Percentiles rank a stretch among this genome's conserved stretches.
Conservation (phyloP, 768 basidiomycete species). For the Tubosaeta brunneosetosa region DNA sequence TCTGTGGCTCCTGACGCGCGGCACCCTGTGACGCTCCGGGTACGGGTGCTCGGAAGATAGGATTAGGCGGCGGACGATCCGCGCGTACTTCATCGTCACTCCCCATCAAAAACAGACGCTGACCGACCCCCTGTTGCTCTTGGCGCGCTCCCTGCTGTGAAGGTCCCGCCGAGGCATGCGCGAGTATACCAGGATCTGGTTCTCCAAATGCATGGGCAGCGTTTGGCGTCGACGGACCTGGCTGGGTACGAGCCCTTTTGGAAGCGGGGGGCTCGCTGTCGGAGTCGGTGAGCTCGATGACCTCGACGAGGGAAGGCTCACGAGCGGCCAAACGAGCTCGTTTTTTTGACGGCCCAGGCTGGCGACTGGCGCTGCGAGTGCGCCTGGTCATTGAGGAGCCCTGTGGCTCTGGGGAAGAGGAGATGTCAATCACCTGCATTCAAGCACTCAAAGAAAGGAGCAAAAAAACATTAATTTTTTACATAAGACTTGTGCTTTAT, state of each 20-base stretch:
- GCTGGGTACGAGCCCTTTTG: neutral
- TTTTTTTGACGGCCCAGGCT: conserved; percentile 17
- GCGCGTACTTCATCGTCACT: conserved; percentile 32
- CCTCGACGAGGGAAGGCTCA: conserved; percentile 17
- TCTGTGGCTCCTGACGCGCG: neutral
- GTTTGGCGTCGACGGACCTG: conserved; percentile 1
- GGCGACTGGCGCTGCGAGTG: conserved; percentile 19
- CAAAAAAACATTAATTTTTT: neutral
- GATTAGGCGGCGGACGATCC: neutral
- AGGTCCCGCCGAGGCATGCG: conserved; percentile 10
- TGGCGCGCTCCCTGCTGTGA: conserved; percentile 5
- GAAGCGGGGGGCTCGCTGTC: conserved; percentile 33
- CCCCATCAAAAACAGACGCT: conserved; percentile 37
- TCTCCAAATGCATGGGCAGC: conserved; percentile 8
- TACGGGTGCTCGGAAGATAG: neutral
- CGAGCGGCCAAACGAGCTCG: conserved; percentile 6
- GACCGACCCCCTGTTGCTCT: neutral
- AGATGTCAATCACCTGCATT: conserved; percentile 25
- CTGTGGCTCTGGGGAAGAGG: conserved; percentile 25
- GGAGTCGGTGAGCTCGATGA: conserved; percentile 53
- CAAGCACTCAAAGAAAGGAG: neutral
- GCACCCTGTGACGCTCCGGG: neutral
- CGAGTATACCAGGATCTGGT: conserved; percentile 10
- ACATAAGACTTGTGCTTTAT: neutral
- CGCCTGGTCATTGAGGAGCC: conserved; percentile 6